Conservation (phyloP, 2,329 filamentous ascomycete genomes). For the Penicillium polonicum region DNA sequence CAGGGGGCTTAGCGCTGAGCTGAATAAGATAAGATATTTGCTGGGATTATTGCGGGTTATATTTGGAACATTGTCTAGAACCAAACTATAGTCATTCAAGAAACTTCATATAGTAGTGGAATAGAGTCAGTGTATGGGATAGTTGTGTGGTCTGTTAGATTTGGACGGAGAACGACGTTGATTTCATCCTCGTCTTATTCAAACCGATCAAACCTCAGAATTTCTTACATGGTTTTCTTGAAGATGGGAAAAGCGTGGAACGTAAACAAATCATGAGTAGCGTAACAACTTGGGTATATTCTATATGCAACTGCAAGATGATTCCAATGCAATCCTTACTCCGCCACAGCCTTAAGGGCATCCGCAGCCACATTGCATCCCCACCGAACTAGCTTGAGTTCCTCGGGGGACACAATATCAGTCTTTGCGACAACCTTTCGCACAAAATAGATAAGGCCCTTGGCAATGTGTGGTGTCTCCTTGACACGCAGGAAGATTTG, state of each 20-base stretch:
- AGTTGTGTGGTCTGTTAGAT: neutral
- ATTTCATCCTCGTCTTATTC: too few relatives aligned
- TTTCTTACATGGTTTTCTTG: neutral
- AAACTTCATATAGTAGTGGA: neutral
- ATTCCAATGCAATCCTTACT: slow-evolving; percentile 9
- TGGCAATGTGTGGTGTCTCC: slow-evolving; percentile 65
- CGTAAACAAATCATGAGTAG: neutral
- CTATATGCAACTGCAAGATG: slow-evolving; percentile 6
- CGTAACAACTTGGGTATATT: slow-evolving; percentile 8
- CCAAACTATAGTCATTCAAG: neutral
- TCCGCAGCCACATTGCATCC: slow-evolving; percentile 43
- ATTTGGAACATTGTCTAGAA: neutral
- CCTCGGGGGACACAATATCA: slow-evolving; percentile 52
- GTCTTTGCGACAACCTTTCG: slow-evolving; percentile 71
- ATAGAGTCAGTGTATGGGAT: neutral
- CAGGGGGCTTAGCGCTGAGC: neutral
- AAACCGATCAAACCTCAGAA: too few relatives aligned
- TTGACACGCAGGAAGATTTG: slow-evolving; percentile 66
- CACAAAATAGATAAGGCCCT: slow-evolving; percentile 76
- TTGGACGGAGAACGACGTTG: neutral
- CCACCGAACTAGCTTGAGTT: slow-evolving; percentile 53
- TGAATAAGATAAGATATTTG: neutral
- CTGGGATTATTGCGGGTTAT: neutral
- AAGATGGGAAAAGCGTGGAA: neutral
- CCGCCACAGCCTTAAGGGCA: slow-evolving; percentile 40